Percentiles rank a stretch among this genome's conserved stretches.
Conservation (phyloP, 192 early-diverging fungal genomes). For the Backusella westeae region DNA sequence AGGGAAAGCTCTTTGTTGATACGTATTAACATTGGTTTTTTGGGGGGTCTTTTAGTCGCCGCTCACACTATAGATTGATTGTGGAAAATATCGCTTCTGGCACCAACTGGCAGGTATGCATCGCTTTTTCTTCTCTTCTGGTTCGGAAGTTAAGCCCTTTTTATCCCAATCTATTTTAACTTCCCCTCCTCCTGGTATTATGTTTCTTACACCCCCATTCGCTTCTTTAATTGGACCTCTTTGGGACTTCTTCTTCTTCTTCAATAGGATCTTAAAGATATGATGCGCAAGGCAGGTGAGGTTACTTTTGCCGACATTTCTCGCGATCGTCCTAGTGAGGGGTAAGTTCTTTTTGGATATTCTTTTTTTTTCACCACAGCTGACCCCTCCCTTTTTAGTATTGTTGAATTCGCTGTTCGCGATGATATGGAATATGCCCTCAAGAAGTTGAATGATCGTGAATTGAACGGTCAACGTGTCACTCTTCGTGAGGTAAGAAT, state of each 20-base stretch:
- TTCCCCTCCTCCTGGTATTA: neutral
- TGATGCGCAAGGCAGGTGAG: slow-evolving; percentile 91
- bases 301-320: slow-evolving; percentile 93
- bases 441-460: slow-evolving; percentile 75
- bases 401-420: slow-evolving; percentile 84
- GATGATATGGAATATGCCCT: slow-evolving; percentile 85
- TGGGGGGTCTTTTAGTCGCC: neutral
- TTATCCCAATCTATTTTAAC: neutral
- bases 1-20: too few relatives aligned
- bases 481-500: slow-evolving; percentile 60
- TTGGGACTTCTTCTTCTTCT: slow-evolving; percentile 19
- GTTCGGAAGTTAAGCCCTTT: neutral
- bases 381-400: slow-evolving; percentile 44
- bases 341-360: slow-evolving; percentile 43
- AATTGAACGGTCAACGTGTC: slow-evolving; percentile 66
- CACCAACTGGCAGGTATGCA: slow-evolving; percentile 79
- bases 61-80: slow-evolving; percentile 66
- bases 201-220: slow-evolving; percentile 6
- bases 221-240: neutral
- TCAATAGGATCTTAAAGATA: slow-evolving; percentile 92
- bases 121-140: slow-evolving; percentile 22
- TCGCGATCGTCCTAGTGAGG: slow-evolving; percentile 77
- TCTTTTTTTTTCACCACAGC: too few relatives aligned
- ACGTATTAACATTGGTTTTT: too few relatives aligned
- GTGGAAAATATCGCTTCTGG: slow-evolving; percentile 80